A percentile compares a stretch with the other conserved stretches of the same genome.
Conservation (phyloP, 2,329 filamentous ascomycete genomes). For the Aspergillus calidoustus region DNA sequence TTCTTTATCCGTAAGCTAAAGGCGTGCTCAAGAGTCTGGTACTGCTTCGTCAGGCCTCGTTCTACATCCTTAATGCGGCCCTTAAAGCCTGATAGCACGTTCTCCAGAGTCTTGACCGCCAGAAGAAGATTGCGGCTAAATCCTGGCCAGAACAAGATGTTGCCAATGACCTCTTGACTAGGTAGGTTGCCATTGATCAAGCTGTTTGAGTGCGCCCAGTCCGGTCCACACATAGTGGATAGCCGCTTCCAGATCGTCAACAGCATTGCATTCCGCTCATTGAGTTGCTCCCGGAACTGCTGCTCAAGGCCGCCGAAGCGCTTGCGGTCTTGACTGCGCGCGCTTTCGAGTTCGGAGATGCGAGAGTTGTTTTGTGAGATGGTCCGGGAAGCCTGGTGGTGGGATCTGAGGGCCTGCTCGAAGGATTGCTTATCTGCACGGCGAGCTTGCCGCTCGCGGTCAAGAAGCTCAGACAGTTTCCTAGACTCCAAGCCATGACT, state of each 20-base stretch:
- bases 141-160: constrained; percentile 73
- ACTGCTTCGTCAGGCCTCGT: constrained; percentile 86
- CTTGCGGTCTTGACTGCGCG: constrained; percentile 75
- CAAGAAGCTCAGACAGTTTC: constrained; percentile 82
- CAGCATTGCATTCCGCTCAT: constrained; percentile 85
- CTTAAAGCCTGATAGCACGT: constrained; percentile 76
- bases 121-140: constrained; percentile 89
- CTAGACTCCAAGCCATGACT: constrained; percentile 84
- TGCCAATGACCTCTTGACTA: constrained; percentile 81
- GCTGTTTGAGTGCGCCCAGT: constrained; percentile 89
- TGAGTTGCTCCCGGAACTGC: constrained; percentile 82
- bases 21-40: constrained; percentile 80
- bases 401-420: constrained; percentile 84
- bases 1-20: constrained; percentile 81
- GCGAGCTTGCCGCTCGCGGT: constrained; percentile 85
- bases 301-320: constrained; percentile 76
- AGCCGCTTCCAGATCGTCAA: constrained; percentile 89
- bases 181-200: constrained; percentile 87
- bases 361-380: constrained; percentile 83
- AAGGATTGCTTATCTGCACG: constrained; percentile 86
- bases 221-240: constrained; percentile 80
- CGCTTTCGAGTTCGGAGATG: constrained; percentile 83
- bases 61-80: constrained; percentile 83
- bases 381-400: constrained; percentile 83
- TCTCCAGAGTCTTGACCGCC: constrained; percentile 86